Conservation (phyloP, 345 rosid species). For the Excoecaria cochinchinensis region DNA sequence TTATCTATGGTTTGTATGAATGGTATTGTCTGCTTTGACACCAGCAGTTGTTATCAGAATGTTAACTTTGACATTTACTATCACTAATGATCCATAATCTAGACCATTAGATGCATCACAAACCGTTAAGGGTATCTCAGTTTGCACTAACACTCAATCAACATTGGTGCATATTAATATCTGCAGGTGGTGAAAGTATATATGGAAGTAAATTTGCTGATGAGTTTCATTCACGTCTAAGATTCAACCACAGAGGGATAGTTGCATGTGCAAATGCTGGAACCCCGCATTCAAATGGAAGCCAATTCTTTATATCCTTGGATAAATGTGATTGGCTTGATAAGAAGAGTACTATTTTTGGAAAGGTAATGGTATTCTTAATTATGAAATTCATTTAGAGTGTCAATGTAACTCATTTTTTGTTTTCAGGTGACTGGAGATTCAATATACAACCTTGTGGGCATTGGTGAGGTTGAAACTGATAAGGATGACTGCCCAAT, state of each 20-base stretch:
- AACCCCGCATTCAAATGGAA: slow-evolving; percentile 78
- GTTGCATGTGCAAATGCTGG: slow-evolving; percentile 95
- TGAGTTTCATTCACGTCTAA: slow-evolving; percentile 81
- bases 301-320: slow-evolving; percentile 88
- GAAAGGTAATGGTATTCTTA: slow-evolving; percentile 56
- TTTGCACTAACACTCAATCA: neutral
- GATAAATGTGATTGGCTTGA: slow-evolving; percentile 96
- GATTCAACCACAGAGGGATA: slow-evolving; percentile 87
- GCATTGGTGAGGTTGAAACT: slow-evolving; percentile 79
- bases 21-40: neutral
- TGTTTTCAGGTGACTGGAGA: slow-evolving; percentile 75
- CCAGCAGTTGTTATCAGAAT: neutral
- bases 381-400: neutral
- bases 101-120: neutral
- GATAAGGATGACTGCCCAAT: slow-evolving; percentile 68
- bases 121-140: neutral
- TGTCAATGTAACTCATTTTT: slow-evolving; percentile 18
- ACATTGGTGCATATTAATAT: neutral
- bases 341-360: slow-evolving; percentile 72
- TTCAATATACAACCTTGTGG: slow-evolving; percentile 74
- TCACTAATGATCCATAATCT: neutral
- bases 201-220: slow-evolving; percentile 70
- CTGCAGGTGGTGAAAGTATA: slow-evolving; percentile 79
- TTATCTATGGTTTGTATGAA: neutral
- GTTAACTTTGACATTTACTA: neutral